Conservation (phyloP, 257 asterid species). For the Gentiana straminea region DNA sequence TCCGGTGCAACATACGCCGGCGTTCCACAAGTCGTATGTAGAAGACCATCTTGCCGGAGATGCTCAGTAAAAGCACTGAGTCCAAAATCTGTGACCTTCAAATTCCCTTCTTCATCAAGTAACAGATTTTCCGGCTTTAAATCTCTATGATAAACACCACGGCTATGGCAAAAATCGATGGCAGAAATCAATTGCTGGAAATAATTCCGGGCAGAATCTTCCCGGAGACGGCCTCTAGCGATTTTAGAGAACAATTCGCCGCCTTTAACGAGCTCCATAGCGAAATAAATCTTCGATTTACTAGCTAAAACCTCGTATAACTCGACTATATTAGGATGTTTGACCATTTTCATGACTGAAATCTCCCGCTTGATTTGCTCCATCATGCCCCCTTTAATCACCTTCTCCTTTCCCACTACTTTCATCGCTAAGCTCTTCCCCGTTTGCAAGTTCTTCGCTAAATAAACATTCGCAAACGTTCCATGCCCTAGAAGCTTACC, state of each 20-base stretch:
- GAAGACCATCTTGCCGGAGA: constrained; percentile 32
- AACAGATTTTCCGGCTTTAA: constrained; percentile 40
- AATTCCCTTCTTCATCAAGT: constrained; percentile 34
- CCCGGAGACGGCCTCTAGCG: constrained; percentile 35
- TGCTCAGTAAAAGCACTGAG: constrained; percentile 40
- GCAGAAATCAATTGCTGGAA: constrained; percentile 47
- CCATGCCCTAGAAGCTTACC: constrained; percentile 49
- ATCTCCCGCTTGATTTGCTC: constrained; percentile 54
- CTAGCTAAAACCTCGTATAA: constrained; percentile 55
- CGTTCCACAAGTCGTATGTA: constrained; percentile 44
- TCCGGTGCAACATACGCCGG: constrained; percentile 54
- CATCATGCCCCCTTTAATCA: constrained; percentile 46
- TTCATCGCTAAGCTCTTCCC: constrained; percentile 46
- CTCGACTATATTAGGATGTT: constrained; percentile 42
- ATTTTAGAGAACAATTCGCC: constrained; percentile 41
- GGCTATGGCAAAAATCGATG: constrained; percentile 47
- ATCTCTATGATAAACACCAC: constrained; percentile 47
- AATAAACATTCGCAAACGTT: constrained; percentile 49
- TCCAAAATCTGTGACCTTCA: constrained; percentile 50
- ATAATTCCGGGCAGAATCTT: constrained; percentile 37
- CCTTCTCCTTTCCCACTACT: constrained; percentile 44
- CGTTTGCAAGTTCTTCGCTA: constrained; percentile 28
- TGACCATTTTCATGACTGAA: constrained; percentile 44
- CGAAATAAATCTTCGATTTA: constrained; percentile 42
- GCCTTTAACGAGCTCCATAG: constrained; percentile 41